Percentiles rank a stretch among this genome's conserved stretches.
Conservation (phyloP, 306 rosid species). For the Argentina anserina region DNA sequence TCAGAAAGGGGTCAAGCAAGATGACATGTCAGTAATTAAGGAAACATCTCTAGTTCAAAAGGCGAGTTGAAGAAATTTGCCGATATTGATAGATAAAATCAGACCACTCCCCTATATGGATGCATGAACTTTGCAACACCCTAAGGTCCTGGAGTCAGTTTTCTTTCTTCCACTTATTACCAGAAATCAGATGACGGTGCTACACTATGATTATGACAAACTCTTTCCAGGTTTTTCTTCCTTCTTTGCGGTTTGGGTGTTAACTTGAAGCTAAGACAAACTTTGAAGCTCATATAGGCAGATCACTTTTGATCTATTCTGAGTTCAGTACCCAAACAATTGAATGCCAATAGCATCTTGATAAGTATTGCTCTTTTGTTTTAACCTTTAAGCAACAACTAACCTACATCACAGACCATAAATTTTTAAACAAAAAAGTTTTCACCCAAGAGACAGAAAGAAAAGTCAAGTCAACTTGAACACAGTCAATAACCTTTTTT, state of each 20-base stretch:
- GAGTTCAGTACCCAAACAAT: too few species aligned
- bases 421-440: neutral
- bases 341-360: too few species aligned
- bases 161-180: neutral
- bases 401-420: neutral
- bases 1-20: neutral
- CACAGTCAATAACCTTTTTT: neutral
- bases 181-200: neutral
- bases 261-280: too few species aligned
- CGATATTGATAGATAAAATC: neutral
- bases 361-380: neutral
- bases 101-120: neutral
- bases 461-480: neutral
- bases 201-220: neutral
- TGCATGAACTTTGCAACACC: neutral
- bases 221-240: neutral
- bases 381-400: neutral
- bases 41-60: too few species aligned
- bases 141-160: neutral
- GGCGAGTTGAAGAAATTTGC: too few species aligned
- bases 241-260: neutral
- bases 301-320: too few species aligned
- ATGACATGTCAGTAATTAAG: neutral
- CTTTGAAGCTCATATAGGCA: too few species aligned
- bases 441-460: neutral